phyloP scores from a whole-genome alignment of 2,329 filamentous ascomycete species.

The Didymella sp. region DNA sequence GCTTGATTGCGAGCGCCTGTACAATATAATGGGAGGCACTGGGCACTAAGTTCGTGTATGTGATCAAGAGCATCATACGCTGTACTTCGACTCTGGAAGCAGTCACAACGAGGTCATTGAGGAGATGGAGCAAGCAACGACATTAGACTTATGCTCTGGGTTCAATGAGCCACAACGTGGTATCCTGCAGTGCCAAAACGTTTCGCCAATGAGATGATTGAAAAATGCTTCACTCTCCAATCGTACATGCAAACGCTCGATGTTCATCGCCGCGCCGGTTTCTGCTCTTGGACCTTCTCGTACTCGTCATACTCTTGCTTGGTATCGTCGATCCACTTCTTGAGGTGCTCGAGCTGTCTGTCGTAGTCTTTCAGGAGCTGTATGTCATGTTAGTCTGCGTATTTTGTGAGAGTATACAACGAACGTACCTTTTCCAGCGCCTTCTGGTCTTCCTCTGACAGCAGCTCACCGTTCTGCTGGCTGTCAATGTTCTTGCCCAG shows the following conservation, averaged over 20 bases:
- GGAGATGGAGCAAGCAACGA: conserved; percentile 3
- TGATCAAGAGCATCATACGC: background rate
- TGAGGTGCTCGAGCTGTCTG: conserved; percentile 76
- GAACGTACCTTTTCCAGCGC: conserved; percentile 74
- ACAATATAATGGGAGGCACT: conserved; percentile 7
- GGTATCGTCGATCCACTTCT: conserved; percentile 67
- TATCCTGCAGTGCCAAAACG: conserved; percentile 26
- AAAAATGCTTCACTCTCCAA: conserved; percentile 19
- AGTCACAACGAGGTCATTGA: background rate
- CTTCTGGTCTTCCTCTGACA: conserved; percentile 73
- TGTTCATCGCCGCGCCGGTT: conserved; percentile 34
- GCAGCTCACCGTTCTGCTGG: conserved; percentile 55
- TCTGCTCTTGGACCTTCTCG: conserved; percentile 49
- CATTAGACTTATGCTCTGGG: conserved; percentile 12
- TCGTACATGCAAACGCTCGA: conserved; percentile 21
- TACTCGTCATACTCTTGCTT: conserved; percentile 66
- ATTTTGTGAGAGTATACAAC: background rate
- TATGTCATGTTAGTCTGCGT: background rate
- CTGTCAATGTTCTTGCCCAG: conserved; percentile 59
- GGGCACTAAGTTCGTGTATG: background rate
- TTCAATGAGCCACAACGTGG: conserved; percentile 11
- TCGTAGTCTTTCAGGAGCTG: conserved; percentile 83
- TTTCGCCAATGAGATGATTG: conserved; percentile 25
- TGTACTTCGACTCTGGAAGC: background rate
- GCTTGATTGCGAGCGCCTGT: conserved; percentile 15